Evolutionary conservation across 768 basidiomycete genomes (phyloP).

Genomic region (Sporobolomyces roseus): DNA sequence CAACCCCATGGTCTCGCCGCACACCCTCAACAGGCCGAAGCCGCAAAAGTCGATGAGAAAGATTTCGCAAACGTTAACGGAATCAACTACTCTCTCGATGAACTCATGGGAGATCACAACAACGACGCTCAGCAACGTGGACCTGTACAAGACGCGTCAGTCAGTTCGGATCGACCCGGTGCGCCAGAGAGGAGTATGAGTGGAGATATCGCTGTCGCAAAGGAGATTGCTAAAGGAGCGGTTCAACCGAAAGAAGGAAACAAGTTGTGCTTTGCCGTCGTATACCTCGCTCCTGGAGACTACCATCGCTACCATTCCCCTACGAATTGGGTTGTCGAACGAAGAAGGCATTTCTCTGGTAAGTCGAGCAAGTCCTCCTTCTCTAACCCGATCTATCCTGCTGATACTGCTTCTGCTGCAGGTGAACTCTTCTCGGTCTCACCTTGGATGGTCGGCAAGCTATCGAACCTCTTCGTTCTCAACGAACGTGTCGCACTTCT

Average conservation of each 20-base stretch:
- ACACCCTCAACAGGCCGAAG: constrained; percentile 34
- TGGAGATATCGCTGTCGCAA: constrained; percentile 58
- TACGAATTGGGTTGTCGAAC: constrained; percentile 94
- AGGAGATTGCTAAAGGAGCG: constrained; percentile 58
- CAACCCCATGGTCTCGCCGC: constrained; percentile 52
- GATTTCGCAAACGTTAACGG: constrained; percentile 97
- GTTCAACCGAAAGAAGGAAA: constrained; percentile 59
- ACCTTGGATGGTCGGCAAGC: constrained; percentile 86
- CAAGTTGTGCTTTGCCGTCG: constrained; percentile 83
- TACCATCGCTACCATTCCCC: constrained; percentile 98
- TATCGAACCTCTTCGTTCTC: constrained; percentile 91
- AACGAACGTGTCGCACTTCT: constrained; percentile 95
- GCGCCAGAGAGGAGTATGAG: constrained; percentile 23
- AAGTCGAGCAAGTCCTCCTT: constrained; percentile 42
- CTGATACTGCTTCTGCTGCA: constrained; percentile 44
- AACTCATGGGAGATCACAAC: constrained; percentile 65
- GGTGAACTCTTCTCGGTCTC: constrained; percentile 94
- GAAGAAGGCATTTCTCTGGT: constrained; percentile 89
- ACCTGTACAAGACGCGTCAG: constrained; percentile 9
- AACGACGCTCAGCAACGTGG: constrained; percentile 2
- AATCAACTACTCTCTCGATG: constrained; percentile 87
- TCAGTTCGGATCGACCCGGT: constrained; percentile 18
- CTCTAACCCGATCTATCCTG: not conserved
- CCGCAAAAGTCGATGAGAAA: constrained; percentile 62
- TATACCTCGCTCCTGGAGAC: constrained; percentile 97